phyloP scores from a whole-genome alignment of 192 early-diverging fungal species.

The Piromyces finnis region DNA sequence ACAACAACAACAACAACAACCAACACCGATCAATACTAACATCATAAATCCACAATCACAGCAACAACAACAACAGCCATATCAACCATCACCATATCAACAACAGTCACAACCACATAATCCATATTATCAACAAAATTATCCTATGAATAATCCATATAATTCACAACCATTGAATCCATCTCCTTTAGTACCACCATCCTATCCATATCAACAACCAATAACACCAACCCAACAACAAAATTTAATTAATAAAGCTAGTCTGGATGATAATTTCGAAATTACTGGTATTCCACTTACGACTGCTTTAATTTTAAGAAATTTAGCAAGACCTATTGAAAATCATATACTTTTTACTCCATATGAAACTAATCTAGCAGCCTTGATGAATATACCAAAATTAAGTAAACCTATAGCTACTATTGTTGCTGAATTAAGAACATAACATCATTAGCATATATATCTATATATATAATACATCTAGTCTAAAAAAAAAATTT shows the following conservation, averaged over 20 bases:
- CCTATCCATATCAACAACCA: background rate
- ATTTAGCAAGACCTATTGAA: background rate
- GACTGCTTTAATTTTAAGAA: background rate
- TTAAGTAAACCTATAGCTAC: background rate
- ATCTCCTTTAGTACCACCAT: background rate
- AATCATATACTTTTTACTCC: background rate
- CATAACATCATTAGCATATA: too few species aligned
- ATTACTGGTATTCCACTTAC: background rate
- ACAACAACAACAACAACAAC: background rate
- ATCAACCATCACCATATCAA: background rate
- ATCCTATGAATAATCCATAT: background rate
- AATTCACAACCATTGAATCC: background rate
- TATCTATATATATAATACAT: too few species aligned
- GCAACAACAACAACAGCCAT: background rate
- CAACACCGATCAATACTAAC: too few species aligned
- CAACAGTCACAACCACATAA: background rate
- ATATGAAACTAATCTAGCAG: background rate
- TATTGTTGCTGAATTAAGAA: background rate
- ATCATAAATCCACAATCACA: background rate
- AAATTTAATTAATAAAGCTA: background rate
- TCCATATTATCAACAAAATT: background rate
- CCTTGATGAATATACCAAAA: background rate
- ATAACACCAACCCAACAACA: background rate
- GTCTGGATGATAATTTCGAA: background rate
- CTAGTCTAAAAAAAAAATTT: too few species aligned